A percentile compares a stretch with the other conserved stretches of the same genome.
phyloP scores from a whole-genome alignment of 116 monocot genomes.

The Zostera marina region DNA sequence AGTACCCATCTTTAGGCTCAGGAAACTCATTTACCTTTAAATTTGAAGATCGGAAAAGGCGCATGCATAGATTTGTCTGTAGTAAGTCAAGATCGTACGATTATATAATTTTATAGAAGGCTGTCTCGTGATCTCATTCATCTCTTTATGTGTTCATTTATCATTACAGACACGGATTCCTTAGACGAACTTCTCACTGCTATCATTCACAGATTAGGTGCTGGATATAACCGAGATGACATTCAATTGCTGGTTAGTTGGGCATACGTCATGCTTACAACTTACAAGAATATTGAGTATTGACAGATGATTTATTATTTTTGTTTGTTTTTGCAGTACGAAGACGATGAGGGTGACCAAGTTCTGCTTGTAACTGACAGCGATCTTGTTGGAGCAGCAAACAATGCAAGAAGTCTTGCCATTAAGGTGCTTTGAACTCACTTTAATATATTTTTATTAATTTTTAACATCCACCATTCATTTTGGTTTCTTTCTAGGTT shows the following conservation, averaged over 20 bases:
- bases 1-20: constrained; percentile 51
- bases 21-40: constrained; percentile 73
- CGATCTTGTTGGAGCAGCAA: constrained; percentile 72
- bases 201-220: constrained; percentile 45
- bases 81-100: constrained; percentile 16
- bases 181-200: constrained; percentile 52
- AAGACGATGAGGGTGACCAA: constrained; percentile 91
- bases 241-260: constrained; percentile 50
- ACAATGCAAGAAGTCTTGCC: constrained; percentile 54
- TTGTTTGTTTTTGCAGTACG: constrained; percentile 44
- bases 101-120: neutral
- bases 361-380: constrained; percentile 54
- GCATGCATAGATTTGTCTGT: constrained; percentile 72
- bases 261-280: neutral
- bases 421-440: constrained; percentile 37
- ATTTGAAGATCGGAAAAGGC: constrained; percentile 56
- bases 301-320: neutral
- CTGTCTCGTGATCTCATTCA: neutral
- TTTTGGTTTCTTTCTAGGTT: neutral
- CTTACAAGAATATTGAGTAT: neutral
- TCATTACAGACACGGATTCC: constrained; percentile 41
- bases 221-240: constrained; percentile 15
- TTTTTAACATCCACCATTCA: neutral
- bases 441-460: neutral
- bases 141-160: neutral